These are phyloP conservation scores for Escovopsis sp. DNA, from an alignment of 2,329 filamentous ascomycete genomes.

Conservation along the genomic window DNA sequence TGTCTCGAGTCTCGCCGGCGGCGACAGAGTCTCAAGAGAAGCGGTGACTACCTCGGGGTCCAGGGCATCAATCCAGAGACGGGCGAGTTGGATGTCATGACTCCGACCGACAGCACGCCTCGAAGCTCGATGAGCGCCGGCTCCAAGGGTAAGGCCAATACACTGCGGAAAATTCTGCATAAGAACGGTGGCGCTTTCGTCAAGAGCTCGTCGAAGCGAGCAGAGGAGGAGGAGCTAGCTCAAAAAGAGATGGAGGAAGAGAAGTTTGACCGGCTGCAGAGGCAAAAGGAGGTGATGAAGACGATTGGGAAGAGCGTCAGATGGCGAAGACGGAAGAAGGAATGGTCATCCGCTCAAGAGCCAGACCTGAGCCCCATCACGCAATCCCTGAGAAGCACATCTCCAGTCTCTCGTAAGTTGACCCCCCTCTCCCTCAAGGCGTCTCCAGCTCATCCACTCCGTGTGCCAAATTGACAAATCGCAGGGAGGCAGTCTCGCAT, in stretches of 20 bases:
- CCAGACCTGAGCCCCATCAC: constrained; percentile 34
- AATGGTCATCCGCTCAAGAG: constrained; percentile 38
- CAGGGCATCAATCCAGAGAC: constrained; percentile 44
- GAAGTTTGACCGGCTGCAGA: constrained; percentile 29
- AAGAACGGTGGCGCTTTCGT: constrained; percentile 21
- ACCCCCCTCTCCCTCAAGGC: too few species aligned
- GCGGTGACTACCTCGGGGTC: constrained; percentile 43
- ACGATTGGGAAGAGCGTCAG: constrained; percentile 18
- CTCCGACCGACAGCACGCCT: constrained; percentile 30
- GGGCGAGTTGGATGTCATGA: constrained; percentile 35
- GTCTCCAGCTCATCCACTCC: not conserved
- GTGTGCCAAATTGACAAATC: not conserved
- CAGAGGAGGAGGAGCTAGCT: constrained; percentile 11
- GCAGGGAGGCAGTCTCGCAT: constrained; percentile 3
- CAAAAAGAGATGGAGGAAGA: constrained; percentile 29
- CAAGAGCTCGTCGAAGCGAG: constrained; percentile 16
- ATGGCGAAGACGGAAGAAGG: constrained; percentile 30
- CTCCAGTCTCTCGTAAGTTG: constrained; percentile 12
- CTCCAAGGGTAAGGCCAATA: constrained; percentile 17
- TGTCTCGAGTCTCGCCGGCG: constrained; percentile 19
- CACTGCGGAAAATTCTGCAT: constrained; percentile 18
- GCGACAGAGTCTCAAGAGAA: constrained; percentile 34
- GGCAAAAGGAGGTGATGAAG: constrained; percentile 23
- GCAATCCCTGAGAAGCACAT: constrained; percentile 22
- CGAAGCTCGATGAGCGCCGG: constrained; percentile 20